These are phyloP conservation scores for Zarea fungicola DNA, from an alignment of 2,329 filamentous ascomycete genomes.

Conservation along the genomic window DNA sequence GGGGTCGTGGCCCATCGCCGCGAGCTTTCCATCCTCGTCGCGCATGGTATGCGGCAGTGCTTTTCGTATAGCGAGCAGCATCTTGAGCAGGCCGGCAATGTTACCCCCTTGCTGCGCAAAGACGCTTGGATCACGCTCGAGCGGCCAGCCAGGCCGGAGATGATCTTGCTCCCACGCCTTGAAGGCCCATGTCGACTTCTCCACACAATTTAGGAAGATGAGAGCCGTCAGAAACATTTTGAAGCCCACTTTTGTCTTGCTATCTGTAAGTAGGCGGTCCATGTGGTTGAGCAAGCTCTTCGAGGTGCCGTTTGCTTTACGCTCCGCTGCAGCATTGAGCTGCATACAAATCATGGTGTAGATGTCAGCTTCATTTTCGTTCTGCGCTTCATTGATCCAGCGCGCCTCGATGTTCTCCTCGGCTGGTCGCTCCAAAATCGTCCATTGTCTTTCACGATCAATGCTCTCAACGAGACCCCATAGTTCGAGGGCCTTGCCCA, in stretches of 20 bases:
- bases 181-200: conserved; percentile 65
- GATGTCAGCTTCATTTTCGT: conserved; percentile 47
- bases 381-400: conserved; percentile 44
- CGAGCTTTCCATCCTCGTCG: conserved; percentile 43
- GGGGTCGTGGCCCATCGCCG: conserved; percentile 42
- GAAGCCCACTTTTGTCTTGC: conserved; percentile 54
- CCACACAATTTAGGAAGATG: conserved; percentile 60
- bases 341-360: conserved; percentile 60
- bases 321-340: conserved; percentile 59
- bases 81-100: conserved; percentile 53
- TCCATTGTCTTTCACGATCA: conserved; percentile 59
- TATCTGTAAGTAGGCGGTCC: conserved; percentile 56
- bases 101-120: conserved; percentile 56
- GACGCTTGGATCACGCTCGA: conserved; percentile 49
- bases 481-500: conserved; percentile 55
- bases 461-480: conserved; percentile 63
- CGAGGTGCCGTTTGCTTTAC: conserved; percentile 56
- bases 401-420: conserved; percentile 35
- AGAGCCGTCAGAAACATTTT: conserved; percentile 57
- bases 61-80: conserved; percentile 57
- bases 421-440: conserved; percentile 44
- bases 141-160: conserved; percentile 55
- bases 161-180: conserved; percentile 62
- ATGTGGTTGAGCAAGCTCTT: conserved; percentile 54
- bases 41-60: conserved; percentile 50